A percentile compares a stretch with the other conserved stretches of the same genome.
Evolutionary conservation across 352 stramenopile genomes (phyloP).

Genomic region (Pythium rhizo-oryzae): DNA sequence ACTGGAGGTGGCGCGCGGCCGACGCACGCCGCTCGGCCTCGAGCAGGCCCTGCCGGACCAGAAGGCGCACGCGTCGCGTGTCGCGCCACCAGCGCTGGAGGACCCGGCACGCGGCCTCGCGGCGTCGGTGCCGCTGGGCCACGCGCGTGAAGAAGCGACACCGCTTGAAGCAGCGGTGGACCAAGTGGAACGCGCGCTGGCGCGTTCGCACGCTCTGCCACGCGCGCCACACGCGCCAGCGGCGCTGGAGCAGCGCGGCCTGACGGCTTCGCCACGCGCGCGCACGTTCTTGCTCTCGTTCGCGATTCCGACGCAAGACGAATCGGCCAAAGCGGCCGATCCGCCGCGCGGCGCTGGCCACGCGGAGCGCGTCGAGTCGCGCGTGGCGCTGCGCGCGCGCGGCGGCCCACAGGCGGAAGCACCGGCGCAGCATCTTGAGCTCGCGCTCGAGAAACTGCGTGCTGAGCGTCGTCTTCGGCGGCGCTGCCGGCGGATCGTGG

Average conservation of each 20-base stretch:
- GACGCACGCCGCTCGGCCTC: slow-evolving; percentile 25
- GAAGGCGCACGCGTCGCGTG: not conserved
- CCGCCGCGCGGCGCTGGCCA: slow-evolving; percentile 1
- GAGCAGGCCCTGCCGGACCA: slow-evolving; percentile 11
- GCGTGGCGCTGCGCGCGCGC: slow-evolving; percentile 28
- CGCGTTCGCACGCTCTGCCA: not conserved
- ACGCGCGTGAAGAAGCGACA: slow-evolving; percentile 42
- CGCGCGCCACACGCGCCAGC: slow-evolving; percentile 10
- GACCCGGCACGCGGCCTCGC: slow-evolving; percentile 35
- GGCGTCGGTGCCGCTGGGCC: slow-evolving; percentile 24
- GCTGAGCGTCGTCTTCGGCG: slow-evolving; percentile 9
- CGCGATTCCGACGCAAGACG: not conserved
- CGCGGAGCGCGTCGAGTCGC: not conserved
- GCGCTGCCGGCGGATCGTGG: not conserved
- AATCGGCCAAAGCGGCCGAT: slow-evolving; percentile 14
- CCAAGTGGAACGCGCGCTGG: slow-evolving; percentile 35
- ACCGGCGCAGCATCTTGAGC: slow-evolving; percentile 68
- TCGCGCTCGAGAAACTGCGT: slow-evolving; percentile 57
- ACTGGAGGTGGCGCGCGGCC: slow-evolving; percentile 42
- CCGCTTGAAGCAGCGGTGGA: slow-evolving; percentile 53
- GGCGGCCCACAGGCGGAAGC: slow-evolving; percentile 45
- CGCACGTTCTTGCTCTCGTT: not conserved
- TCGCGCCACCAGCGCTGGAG: slow-evolving; percentile 52
- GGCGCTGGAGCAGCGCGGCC: slow-evolving; percentile 12
- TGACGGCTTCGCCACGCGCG: not conserved